A percentile compares a stretch with the other conserved stretches of the same genome.
Evolutionary conservation across 192 early-diverging fungal species (phyloP).

Genomic region (Chytriomyces confervae): DNA sequence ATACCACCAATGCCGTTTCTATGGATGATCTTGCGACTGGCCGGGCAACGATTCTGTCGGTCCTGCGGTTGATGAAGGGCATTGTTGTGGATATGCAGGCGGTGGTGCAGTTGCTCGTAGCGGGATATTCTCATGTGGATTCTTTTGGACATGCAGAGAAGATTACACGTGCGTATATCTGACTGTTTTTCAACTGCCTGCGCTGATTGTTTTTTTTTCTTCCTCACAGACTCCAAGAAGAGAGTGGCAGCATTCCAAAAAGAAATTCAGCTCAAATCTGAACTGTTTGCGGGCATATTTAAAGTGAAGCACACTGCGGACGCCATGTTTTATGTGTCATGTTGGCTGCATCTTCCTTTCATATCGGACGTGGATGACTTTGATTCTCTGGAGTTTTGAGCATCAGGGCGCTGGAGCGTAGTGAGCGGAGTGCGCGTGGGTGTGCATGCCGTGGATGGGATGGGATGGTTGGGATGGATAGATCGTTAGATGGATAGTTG

Average conservation of each 20-base stretch:
- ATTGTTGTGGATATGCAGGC: conserved; percentile 9
- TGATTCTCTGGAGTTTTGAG: too few species aligned
- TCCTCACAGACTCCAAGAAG: background rate
- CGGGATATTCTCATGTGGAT: background rate
- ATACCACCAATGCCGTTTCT: too few species aligned
- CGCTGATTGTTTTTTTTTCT: background rate
- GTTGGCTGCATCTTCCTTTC: conserved; percentile 20
- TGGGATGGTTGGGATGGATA: too few species aligned
- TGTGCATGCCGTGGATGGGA: too few species aligned
- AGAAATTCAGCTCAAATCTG: background rate
- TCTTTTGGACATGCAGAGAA: background rate
- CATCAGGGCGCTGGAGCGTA: too few species aligned
- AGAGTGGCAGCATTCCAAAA: conserved; percentile 5
- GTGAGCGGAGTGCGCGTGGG: too few species aligned
- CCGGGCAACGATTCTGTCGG: background rate
- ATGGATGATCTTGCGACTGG: conserved; percentile 1
- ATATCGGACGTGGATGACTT: conserved; percentile 1
- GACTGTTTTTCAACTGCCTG: background rate
- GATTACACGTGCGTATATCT: background rate
- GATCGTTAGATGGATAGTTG: too few species aligned
- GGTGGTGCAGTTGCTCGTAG: background rate
- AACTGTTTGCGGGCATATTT: background rate
- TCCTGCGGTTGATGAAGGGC: background rate
- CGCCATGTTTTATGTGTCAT: conserved; percentile 14
- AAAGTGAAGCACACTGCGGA: background rate